These are phyloP conservation scores for Naumovozyma castellii DNA, from an alignment of 805 yeast genomes.

Conservation along the genomic window DNA sequence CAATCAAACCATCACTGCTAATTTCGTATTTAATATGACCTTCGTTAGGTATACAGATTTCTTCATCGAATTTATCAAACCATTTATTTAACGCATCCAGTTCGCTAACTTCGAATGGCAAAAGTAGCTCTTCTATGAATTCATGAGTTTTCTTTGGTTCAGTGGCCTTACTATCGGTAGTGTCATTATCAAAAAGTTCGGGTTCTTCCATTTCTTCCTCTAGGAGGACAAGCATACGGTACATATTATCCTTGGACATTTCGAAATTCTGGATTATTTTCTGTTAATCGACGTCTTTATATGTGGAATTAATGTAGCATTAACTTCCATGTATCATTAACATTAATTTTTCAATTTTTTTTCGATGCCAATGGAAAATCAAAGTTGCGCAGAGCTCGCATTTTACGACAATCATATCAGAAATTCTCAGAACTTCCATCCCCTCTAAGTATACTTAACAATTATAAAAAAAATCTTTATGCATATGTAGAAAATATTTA, in stretches of 20 bases:
- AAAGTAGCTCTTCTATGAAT: slow-evolving; percentile 25
- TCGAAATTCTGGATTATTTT: too few relatives aligned
- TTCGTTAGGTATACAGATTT: slow-evolving; percentile 31
- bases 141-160: slow-evolving; percentile 19
- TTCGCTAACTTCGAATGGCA: slow-evolving; percentile 27
- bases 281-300: too few relatives aligned
- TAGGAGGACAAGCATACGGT: slow-evolving; percentile 25
- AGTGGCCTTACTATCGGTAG: not conserved
- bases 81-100: slow-evolving; percentile 25
- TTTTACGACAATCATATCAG: too few relatives aligned
- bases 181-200: slow-evolving; percentile 1
- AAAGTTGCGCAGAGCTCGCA: too few relatives aligned
- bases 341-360: too few relatives aligned
- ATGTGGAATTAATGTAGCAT: too few relatives aligned
- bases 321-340: too few relatives aligned
- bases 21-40: slow-evolving; percentile 32
- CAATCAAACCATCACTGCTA: slow-evolving; percentile 31
- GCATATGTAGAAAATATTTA: too few relatives aligned
- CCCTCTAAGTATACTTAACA: too few relatives aligned
- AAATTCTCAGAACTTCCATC: too few relatives aligned
- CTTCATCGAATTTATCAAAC: slow-evolving; percentile 31
- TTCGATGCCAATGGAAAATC: too few relatives aligned
- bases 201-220: slow-evolving; percentile 21
- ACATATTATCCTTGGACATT: slow-evolving; percentile 17
- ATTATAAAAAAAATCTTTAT: too few relatives aligned